Percentiles rank a stretch among this genome's conserved stretches.
These are phyloP conservation scores for Fusarium heterosporum DNA, from an alignment of 2,329 filamentous ascomycete species.

Conservation along the genomic window DNA sequence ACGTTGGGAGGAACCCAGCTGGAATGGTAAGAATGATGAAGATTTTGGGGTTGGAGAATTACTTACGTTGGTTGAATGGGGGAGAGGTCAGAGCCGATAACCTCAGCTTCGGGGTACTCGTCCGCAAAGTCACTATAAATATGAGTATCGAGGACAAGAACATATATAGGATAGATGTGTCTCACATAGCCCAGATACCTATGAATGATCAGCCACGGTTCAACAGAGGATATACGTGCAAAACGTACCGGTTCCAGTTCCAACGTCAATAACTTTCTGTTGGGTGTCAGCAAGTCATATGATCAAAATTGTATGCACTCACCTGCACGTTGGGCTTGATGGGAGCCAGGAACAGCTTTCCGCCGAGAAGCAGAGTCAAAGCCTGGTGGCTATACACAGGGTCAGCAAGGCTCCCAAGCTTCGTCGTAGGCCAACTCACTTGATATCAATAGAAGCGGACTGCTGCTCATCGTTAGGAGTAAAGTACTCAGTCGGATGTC, in stretches of 20 bases:
- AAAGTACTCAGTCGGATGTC: slow-evolving; percentile 41
- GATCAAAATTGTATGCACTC: not conserved
- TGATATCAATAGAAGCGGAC: slow-evolving; percentile 43
- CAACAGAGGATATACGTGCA: not conserved
- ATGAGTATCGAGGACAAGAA: not conserved
- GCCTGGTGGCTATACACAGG: slow-evolving; percentile 34
- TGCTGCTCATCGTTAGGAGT: slow-evolving; percentile 45
- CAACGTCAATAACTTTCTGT: slow-evolving; percentile 42
- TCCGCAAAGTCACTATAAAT: slow-evolving; percentile 36
- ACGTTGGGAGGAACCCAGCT: slow-evolving; percentile 40
- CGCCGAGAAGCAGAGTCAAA: slow-evolving; percentile 33
- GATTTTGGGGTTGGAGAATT: fast-evolving
- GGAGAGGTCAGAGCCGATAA: slow-evolving; percentile 39
- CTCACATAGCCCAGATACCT: slow-evolving; percentile 46
- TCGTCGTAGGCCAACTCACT: not conserved
- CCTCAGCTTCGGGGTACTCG: slow-evolving; percentile 34
- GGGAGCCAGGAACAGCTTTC: slow-evolving; percentile 38
- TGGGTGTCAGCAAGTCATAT: not conserved
- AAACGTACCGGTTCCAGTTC: slow-evolving; percentile 37
- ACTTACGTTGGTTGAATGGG: slow-evolving; percentile 36
- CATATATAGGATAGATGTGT: fast-evolving
- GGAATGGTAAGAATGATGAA: not conserved
- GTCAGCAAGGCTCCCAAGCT: not conserved
- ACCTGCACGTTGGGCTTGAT: slow-evolving; percentile 35
- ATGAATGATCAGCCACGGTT: not conserved